Evolutionary conservation across 805 yeast species (phyloP), one percentile per base, ranked within the genome.

Genomic region (Ogataea angusta): DNA sequence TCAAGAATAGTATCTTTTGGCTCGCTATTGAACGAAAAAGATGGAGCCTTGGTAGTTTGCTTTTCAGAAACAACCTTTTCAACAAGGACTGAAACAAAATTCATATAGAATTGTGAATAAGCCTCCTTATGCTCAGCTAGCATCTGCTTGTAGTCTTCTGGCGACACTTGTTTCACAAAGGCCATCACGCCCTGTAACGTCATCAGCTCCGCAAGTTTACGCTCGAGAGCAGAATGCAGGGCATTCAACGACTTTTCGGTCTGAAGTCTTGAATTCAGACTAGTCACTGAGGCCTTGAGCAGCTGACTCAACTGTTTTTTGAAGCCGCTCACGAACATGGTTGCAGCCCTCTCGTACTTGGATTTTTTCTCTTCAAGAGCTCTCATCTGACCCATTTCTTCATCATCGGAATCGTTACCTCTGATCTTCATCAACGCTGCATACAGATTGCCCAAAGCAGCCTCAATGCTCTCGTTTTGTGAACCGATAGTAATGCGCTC

Each of bases 311-410:
- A 50, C 38, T 29, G 65, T 16, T 56, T 59, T 21, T 61, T 64
- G 38, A 84, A 69, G 23, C 72, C 66, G 3, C 52, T 42, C 10
- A 77, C 58, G 53, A 88, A 85, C 4, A 66, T 61, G 2, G 56
- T 51, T 1, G 83, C 69, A 1, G 79, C 79, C 15, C 63, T 57
- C 51, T 81, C 86, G 55, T 83, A 85, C 5, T 68, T 71, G 12
- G 68, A 64, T 43, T 78, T 73, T 53, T 83, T 80, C 52, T 85
- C 88, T 45, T 70, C 72, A 43, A 87, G 67, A 0, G 95, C 95
- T 42, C 72, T 69, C 87, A 88, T 83, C 14, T 75, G 72, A 27
- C 80, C 78, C 43, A 83, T 57, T 40, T 69, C 69, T 42, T 70
- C 70, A 33, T 64, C 55, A 9, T 67, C 70, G 15, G 62, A 69